These are phyloP conservation scores for Sesbania bispinosa DNA, from an alignment of 306 rosid genomes.

Conservation along the genomic window DNA sequence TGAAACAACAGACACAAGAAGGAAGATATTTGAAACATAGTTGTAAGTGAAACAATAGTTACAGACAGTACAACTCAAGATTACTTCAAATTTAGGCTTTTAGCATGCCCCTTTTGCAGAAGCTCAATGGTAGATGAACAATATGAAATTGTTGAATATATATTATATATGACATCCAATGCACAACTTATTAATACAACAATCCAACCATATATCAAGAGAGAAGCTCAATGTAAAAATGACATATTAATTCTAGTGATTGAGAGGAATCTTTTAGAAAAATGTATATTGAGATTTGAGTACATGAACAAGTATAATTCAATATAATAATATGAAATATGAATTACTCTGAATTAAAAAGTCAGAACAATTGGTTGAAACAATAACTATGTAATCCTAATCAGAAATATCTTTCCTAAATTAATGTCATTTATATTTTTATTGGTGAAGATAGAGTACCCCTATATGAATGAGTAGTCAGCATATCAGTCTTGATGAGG, in stretches of 20 bases:
- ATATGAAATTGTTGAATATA: too few relatives aligned
- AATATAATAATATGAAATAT: background rate
- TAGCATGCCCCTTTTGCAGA: too few relatives aligned
- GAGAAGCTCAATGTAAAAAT: too few relatives aligned
- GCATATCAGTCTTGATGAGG: constrained; percentile 12
- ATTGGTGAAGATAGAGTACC: background rate
- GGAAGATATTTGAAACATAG: background rate
- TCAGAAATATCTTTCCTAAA: constrained; percentile 15
- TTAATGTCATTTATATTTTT: background rate
- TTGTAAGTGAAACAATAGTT: background rate
- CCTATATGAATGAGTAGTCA: constrained; percentile 1
- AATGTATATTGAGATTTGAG: too few relatives aligned
- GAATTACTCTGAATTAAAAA: constrained; percentile 15
- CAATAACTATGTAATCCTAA: constrained; percentile 6
- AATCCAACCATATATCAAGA: too few relatives aligned
- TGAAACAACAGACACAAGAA: background rate
- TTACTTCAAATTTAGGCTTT: too few relatives aligned
- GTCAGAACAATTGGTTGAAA: constrained; percentile 5
- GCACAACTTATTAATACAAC: too few relatives aligned
- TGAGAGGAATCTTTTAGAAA: too few relatives aligned
- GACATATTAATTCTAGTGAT: too few relatives aligned
- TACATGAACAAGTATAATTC: background rate
- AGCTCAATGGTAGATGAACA: too few relatives aligned
- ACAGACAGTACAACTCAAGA: background rate
- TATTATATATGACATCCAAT: too few relatives aligned